These are phyloP conservation scores for Diaporthe citrichinensis DNA, from an alignment of 2,329 filamentous ascomycete genomes.

Conservation along the genomic window DNA sequence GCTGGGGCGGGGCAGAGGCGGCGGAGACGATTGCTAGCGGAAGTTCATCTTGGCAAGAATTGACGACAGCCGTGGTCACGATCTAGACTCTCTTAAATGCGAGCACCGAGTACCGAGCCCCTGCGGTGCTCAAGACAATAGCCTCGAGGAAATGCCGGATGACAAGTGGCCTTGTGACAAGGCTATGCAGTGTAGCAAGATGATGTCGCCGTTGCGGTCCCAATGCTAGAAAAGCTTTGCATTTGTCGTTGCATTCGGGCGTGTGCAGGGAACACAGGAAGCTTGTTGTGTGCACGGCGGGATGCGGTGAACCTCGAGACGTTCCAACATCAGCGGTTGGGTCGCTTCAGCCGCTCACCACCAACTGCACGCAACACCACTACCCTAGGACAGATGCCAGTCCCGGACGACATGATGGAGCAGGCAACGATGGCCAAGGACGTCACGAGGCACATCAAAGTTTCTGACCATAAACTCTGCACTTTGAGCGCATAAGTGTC, in stretches of 20 bases:
- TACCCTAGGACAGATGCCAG: not conserved
- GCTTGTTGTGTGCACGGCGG: not conserved
- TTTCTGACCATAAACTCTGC: not conserved
- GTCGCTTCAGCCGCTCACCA: not conserved
- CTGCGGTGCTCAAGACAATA: not conserved
- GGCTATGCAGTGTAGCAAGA: conserved; percentile 15
- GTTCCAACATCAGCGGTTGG: not conserved
- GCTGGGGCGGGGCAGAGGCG: conserved; percentile 8
- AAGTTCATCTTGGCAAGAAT: conserved; percentile 12
- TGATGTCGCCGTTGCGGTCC: not conserved
- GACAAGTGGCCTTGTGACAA: not conserved
- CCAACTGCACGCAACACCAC: not conserved
- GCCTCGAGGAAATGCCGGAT: not conserved
- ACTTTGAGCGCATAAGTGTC: not conserved
- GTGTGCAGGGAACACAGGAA: not conserved
- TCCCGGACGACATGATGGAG: not conserved
- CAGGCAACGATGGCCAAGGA: not conserved
- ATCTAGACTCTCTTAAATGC: not conserved
- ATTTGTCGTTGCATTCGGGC: not conserved
- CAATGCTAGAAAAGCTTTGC: not conserved
- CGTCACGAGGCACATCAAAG: not conserved
- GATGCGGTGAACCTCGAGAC: not conserved
- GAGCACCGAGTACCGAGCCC: conserved; percentile 12
- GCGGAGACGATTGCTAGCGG: not conserved
- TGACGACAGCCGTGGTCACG: conserved; percentile 17